Base-by-base conservation (phyloP, 164 flowering plant genomes). In the Nymphaea colorata region DNA sequence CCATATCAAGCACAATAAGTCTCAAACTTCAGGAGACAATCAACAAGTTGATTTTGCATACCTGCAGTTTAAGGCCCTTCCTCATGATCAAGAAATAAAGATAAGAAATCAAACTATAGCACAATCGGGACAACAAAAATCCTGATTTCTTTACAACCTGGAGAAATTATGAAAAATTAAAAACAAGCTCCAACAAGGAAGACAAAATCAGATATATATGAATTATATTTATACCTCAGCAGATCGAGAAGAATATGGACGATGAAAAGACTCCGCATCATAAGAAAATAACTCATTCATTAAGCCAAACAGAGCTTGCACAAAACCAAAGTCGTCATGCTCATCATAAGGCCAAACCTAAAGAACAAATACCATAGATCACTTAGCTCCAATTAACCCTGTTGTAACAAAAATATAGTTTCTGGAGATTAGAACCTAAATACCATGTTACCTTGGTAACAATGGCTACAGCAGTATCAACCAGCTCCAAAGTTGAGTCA, bases 301-400 rank as follows among this genome's bases (percentile, higher is more conserved):
- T 90, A 91, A 75, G 59, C 84, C 78, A 76, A 94, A 94, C 45
- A 94, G 96, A 64, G 88, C 86, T 85, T 91, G 99, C 68, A 94
- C 82, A 74, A 94, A 86, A 64, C 98, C 96, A 77, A 78, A 85
- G 25, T 88, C 96, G 65, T 87, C 91, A 66, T 74, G 86, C 79
- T 90, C 93, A 69, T 94, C 96, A 73, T 88, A 94, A 25, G 97
- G 92, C 98, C 98, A 94, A 77, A 90, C 91, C 98, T 87, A 57
- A 42, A 72, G 45, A 36, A 17, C 65, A 67, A 63, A 61, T 16
- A 61, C 15, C 10, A 45, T 45, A 10, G 7, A 45, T 45, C 53
- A 5, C 5, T 10, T 45, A 10, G 53, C 10, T 5, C 53, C 53
- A 45, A 45, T 5, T 2, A 5, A 45, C 2, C 10, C 53, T 45